Percentiles rank a stretch among this genome's conserved stretches.
phyloP scores from a whole-genome alignment of 176 grass and related monocot species.

The Saccharum spontaneum region DNA sequence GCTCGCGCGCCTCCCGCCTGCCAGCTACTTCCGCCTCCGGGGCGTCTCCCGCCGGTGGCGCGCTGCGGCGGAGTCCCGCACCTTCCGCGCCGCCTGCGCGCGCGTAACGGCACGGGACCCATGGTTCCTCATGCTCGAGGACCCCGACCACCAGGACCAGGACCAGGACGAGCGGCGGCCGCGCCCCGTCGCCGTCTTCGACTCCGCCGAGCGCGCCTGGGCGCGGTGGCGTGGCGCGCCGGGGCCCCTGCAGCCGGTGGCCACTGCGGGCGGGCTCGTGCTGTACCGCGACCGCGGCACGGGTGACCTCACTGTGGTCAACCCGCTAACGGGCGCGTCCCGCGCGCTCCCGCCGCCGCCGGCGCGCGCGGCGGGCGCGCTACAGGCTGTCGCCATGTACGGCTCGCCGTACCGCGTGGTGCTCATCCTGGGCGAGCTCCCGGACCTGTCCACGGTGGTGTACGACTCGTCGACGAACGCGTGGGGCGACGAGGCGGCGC shows the following conservation, averaged over 20 bases:
- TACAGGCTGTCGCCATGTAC: slow-evolving; percentile 72
- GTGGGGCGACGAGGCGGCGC: slow-evolving; percentile 48
- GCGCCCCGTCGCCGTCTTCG: slow-evolving; percentile 37
- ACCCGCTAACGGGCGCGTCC: slow-evolving; percentile 69
- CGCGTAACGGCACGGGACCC: slow-evolving; percentile 48
- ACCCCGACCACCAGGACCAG: slow-evolving; percentile 11
- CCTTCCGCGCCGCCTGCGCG: slow-evolving; percentile 71
- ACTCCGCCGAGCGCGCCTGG: slow-evolving; percentile 38
- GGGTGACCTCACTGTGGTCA: slow-evolving; percentile 53
- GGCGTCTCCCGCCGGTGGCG: slow-evolving; percentile 65
- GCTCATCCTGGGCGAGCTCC: slow-evolving; percentile 59
- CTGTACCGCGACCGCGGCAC: slow-evolving; percentile 49
- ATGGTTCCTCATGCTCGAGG: slow-evolving; percentile 85
- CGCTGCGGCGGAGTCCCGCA: slow-evolving; percentile 44
- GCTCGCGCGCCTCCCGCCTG: slow-evolving; percentile 62
- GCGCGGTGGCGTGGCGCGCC: slow-evolving; percentile 31
- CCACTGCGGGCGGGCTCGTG: slow-evolving; percentile 59
- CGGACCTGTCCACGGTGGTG: slow-evolving; percentile 46
- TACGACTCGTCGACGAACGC: slow-evolving; percentile 54
- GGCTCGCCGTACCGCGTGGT: slow-evolving; percentile 53
- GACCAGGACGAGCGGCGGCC: background rate
- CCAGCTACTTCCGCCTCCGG: slow-evolving; percentile 72
- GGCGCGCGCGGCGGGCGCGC: background rate
- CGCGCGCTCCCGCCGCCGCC: slow-evolving; percentile 50
- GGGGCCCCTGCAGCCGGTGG: slow-evolving; percentile 54